Evolutionary conservation across 2,329 filamentous ascomycete genomes (phyloP).

Genomic region (Talaromyces sp.): DNA sequence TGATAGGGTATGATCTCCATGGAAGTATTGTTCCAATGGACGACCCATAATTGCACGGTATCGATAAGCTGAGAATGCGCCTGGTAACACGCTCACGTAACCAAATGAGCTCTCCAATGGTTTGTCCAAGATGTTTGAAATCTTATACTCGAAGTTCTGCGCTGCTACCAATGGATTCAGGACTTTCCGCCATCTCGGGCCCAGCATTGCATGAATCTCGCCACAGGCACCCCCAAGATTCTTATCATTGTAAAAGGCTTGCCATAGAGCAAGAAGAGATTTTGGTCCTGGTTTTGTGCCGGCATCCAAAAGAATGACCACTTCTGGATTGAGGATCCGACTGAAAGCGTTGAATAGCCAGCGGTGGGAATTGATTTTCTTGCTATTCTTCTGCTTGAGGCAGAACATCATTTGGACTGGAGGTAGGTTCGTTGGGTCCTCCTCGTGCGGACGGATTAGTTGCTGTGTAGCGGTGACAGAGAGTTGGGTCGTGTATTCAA

Average conservation of each 20-base stretch:
- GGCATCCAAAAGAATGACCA: slow-evolving; percentile 93
- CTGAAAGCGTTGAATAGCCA: slow-evolving; percentile 99
- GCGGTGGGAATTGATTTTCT: slow-evolving; percentile 99
- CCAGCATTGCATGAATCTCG: slow-evolving; percentile 98
- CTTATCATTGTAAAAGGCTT: slow-evolving; percentile 99
- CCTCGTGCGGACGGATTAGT: slow-evolving; percentile 86
- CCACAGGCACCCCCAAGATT: slow-evolving; percentile 96
- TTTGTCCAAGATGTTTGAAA: slow-evolving; percentile 98
- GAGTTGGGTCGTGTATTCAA: slow-evolving; percentile 98
- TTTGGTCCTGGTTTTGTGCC: slow-evolving; percentile 94
- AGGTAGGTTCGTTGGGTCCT: slow-evolving; percentile 78
- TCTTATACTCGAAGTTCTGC: slow-evolving; percentile 99
- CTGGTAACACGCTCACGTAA: slow-evolving; percentile 95
- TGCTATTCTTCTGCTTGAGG: slow-evolving; percentile 97
- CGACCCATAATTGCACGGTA: slow-evolving; percentile 98
- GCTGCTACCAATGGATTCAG: slow-evolving; percentile 92
- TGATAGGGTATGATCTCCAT: slow-evolving; percentile 95
- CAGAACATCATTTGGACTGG: slow-evolving; percentile 99
- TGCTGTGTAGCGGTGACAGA: slow-evolving; percentile 96
- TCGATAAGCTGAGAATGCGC: slow-evolving; percentile 97
- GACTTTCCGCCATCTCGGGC: slow-evolving; percentile 84
- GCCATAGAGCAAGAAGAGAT: slow-evolving; percentile 90
- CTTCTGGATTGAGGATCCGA: slow-evolving; percentile 92
- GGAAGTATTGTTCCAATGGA: slow-evolving; percentile 97
- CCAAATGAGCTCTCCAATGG: slow-evolving; percentile 95